Evolutionary conservation across 371 early-diverging fungal genomes (phyloP).

Genomic region (Batrachochytrium dendrobatidis): DNA sequence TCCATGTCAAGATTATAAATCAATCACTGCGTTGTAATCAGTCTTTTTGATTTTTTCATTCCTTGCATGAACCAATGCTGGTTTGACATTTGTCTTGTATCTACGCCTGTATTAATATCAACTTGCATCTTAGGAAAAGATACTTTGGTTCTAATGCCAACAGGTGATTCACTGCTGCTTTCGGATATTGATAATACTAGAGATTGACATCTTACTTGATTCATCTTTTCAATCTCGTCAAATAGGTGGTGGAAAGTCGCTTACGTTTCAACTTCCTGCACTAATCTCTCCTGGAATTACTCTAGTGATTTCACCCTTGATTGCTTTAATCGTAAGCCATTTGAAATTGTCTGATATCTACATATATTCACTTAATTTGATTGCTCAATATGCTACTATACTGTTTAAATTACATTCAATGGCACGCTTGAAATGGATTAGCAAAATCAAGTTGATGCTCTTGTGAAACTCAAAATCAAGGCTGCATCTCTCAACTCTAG

Average conservation of each 20-base stretch:
- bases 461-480: constrained; percentile 18
- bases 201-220: not conserved
- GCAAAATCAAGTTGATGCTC: constrained; percentile 42
- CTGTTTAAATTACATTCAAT: not conserved
- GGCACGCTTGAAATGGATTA: not conserved
- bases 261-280: constrained; percentile 41
- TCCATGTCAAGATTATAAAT: too few relatives aligned
- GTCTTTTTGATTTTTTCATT: constrained; percentile 3
- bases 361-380: not conserved
- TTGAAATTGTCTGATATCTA: constrained; percentile 1
- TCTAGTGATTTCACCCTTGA: constrained; percentile 37
- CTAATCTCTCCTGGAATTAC: constrained; percentile 31
- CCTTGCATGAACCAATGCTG: too few relatives aligned
- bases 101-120: not conserved
- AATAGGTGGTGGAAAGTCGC: constrained; percentile 36
- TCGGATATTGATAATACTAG: not conserved
- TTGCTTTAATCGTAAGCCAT: constrained; percentile 28
- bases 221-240: constrained; percentile 1
- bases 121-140: constrained; percentile 11
- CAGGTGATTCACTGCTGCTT: constrained; percentile 17
- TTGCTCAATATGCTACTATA: not conserved
- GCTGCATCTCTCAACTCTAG: constrained; percentile 35
- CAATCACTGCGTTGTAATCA: not conserved
- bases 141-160: constrained; percentile 34
- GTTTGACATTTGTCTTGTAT: not conserved